phyloP scores from a whole-genome alignment of 129 eudicot species.

The Silybum marianum region DNA sequence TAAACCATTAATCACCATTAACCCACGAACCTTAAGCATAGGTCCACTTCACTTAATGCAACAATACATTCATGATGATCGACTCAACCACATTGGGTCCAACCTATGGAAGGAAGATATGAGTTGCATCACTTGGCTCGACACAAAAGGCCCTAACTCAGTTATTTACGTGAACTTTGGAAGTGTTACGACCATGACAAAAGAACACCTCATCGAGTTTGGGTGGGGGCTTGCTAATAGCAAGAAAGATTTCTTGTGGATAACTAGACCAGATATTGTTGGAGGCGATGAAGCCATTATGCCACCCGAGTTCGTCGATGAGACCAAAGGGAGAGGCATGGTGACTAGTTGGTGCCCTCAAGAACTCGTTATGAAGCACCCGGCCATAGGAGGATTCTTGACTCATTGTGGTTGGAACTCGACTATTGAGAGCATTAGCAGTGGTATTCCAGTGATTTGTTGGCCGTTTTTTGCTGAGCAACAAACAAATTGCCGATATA shows the following conservation, averaged over 20 bases:
- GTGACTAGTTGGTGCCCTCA: constrained; percentile 51
- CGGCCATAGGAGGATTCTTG: constrained; percentile 41
- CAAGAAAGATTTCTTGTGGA: constrained; percentile 41
- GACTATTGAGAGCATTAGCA: constrained; percentile 39
- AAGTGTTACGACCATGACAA: constrained; percentile 23
- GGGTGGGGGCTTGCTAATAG: constrained; percentile 37
- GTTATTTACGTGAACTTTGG: constrained; percentile 37
- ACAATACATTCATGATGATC: constrained; percentile 17
- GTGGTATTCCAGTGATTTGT: constrained; percentile 42
- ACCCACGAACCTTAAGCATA: constrained; percentile 18
- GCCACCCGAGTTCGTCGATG: constrained; percentile 41
- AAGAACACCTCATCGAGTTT: constrained; percentile 29
- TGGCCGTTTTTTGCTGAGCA: constrained; percentile 62
- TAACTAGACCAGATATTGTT: constrained; percentile 49
- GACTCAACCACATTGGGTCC: constrained; percentile 12
- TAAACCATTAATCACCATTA: neutral
- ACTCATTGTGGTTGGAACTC: constrained; percentile 57
- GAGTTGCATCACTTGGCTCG: constrained; percentile 29
- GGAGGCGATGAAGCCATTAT: constrained; percentile 42
- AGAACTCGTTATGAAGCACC: constrained; percentile 37
- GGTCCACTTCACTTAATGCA: constrained; percentile 34
- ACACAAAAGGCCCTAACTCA: constrained; percentile 10
- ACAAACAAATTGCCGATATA: constrained; percentile 42
- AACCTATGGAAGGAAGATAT: constrained; percentile 35
- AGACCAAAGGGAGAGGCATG: constrained; percentile 40